Percentiles rank a stretch among this genome's conserved stretches.
phyloP scores from a whole-genome alignment of 2,329 filamentous ascomycete genomes.

The Exophiala mesophila region DNA sequence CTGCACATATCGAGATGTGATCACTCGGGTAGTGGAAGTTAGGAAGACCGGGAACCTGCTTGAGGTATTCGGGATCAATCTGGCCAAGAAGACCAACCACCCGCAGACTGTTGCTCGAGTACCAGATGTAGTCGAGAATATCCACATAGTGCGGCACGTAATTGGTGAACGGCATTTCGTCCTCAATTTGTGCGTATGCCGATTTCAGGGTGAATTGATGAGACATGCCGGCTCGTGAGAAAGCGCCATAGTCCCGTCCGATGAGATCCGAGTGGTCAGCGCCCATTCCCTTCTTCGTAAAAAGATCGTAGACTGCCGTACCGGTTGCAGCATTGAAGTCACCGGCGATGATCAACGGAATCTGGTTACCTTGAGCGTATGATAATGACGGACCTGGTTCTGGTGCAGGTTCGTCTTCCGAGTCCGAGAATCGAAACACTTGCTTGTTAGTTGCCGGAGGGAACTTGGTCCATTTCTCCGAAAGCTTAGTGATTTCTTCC shows the following conservation, averaged over 20 bases:
- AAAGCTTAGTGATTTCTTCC: conserved; percentile 81
- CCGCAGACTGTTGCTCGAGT: conserved; percentile 82
- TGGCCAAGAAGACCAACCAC: conserved; percentile 79
- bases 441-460: conserved; percentile 77
- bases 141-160: conserved; percentile 91
- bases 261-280: conserved; percentile 76
- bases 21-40: conserved; percentile 94
- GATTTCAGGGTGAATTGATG: conserved; percentile 94
- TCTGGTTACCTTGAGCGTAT: conserved; percentile 79
- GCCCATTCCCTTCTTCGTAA: conserved; percentile 72
- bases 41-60: conserved; percentile 83
- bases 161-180: conserved; percentile 89
- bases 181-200: conserved; percentile 70
- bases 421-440: conserved; percentile 48
- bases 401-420: conserved; percentile 50
- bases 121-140: conserved; percentile 97
- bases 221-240: conserved; percentile 85
- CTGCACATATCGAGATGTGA: conserved; percentile 81
- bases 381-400: conserved; percentile 77
- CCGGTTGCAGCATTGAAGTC: conserved; percentile 90
- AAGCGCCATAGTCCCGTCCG: conserved; percentile 82
- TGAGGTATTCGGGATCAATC: conserved; percentile 78
- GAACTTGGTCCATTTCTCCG: conserved; percentile 77
- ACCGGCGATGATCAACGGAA: conserved; percentile 85
- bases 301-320: conserved; percentile 86